Conservation (phyloP, 306 rosid species). For the Ceratonia siliqua region DNA sequence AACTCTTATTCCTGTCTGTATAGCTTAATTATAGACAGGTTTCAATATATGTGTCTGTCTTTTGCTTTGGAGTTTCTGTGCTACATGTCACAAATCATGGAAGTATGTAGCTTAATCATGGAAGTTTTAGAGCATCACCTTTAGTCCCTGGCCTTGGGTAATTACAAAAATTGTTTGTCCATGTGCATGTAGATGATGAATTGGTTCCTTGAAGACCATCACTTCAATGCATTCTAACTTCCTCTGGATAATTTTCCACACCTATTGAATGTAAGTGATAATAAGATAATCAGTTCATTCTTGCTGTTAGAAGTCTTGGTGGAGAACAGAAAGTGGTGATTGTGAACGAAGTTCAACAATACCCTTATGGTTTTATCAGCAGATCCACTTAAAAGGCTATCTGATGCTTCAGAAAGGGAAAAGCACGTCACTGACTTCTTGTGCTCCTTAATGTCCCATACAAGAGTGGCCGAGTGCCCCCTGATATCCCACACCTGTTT, state of each 20-base stretch:
- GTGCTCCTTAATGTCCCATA: constrained; percentile 76
- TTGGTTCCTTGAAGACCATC: constrained; percentile 59
- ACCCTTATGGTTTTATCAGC: constrained; percentile 82
- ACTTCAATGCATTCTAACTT: constrained; percentile 73
- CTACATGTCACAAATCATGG: constrained; percentile 21
- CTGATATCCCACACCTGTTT: constrained; percentile 74
- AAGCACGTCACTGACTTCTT: constrained; percentile 72
- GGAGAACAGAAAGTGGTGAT: constrained; percentile 32
- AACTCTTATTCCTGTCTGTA: neutral
- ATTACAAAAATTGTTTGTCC: constrained; percentile 54
- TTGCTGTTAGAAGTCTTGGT: constrained; percentile 9
- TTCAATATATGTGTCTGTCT: neutral
- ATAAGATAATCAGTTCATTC: constrained; percentile 24
- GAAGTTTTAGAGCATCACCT: constrained; percentile 55
- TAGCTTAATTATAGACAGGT: neutral
- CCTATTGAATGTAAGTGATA: constrained; percentile 46
- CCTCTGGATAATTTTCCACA: constrained; percentile 69
- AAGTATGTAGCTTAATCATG: too few species aligned
- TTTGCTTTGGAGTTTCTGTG: constrained; percentile 21
- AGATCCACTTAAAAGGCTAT: constrained; percentile 78
- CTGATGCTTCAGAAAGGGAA: constrained; percentile 59
- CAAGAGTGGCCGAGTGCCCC: constrained; percentile 70
- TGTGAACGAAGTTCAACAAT: constrained; percentile 31
- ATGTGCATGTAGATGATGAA: constrained; percentile 50
- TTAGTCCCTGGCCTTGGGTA: constrained; percentile 54